Evolutionary conservation across 768 basidiomycete species (phyloP).

Genomic region (Mycena belliarum): DNA sequence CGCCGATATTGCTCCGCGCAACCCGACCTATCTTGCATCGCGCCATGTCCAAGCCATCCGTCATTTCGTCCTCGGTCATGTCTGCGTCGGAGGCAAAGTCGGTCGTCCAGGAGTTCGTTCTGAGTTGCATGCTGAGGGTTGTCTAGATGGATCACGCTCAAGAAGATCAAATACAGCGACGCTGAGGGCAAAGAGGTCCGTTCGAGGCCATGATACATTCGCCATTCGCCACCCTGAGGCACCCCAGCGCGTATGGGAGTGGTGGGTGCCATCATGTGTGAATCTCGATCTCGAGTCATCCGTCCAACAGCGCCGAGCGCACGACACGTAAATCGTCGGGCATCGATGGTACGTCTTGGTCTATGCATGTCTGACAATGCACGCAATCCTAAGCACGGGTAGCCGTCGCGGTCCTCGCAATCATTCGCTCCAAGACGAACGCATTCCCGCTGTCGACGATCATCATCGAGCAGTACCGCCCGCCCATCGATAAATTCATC

Average conservation of each 20-base stretch:
- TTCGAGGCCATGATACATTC: neutral
- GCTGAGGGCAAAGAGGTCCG: conserved; percentile 71
- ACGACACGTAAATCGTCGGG: conserved; percentile 76
- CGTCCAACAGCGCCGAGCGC: conserved; percentile 57
- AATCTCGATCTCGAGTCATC: neutral
- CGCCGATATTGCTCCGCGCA: neutral
- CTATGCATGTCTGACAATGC: neutral
- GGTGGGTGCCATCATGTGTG: neutral
- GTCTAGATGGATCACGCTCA: conserved; percentile 80
- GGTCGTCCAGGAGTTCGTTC: conserved; percentile 22
- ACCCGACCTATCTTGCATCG: neutral
- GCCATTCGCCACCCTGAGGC: conserved; percentile 5
- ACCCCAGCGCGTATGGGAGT: conserved; percentile 82
- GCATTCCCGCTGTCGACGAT: conserved; percentile 78
- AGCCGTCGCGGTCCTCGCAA: conserved; percentile 86
- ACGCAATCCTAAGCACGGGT: neutral
- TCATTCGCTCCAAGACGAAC: conserved; percentile 73
- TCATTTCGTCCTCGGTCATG: conserved; percentile 55
- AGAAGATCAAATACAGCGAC: conserved; percentile 81
- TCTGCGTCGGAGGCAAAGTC: conserved; percentile 60
- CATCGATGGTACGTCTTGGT: conserved; percentile 64
- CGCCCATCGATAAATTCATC: conserved; percentile 75
- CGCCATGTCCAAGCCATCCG: conserved; percentile 23
- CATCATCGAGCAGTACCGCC: conserved; percentile 90
- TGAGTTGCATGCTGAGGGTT: neutral